A percentile compares a stretch with the other conserved stretches of the same genome.
These are phyloP conservation scores for Cordyceps militaris DNA, from an alignment of 2,329 filamentous ascomycete genomes.

Conservation along the genomic window DNA sequence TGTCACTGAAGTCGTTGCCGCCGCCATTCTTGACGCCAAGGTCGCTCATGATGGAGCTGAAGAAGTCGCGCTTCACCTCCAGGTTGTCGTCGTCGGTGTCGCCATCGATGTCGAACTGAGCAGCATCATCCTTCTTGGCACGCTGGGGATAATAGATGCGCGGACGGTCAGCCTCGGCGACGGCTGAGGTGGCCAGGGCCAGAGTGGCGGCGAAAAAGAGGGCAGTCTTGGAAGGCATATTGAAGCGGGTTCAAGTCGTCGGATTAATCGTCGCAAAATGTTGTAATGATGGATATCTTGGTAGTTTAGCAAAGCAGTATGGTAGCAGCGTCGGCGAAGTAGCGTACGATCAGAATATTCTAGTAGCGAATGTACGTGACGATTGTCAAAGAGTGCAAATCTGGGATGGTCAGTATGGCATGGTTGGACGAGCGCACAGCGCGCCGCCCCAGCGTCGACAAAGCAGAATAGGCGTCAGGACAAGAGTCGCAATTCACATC, in stretches of 20 bases:
- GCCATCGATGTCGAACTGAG: constrained; percentile 16
- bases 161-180: constrained; percentile 39
- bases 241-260: neutral
- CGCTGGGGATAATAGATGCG: constrained; percentile 52
- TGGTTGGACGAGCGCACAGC: neutral
- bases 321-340: neutral
- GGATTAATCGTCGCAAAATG: neutral
- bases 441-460: neutral
- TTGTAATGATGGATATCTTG: neutral
- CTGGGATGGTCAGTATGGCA: neutral
- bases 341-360: constrained; percentile 8
- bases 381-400: constrained; percentile 8
- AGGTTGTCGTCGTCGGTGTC: constrained; percentile 12
- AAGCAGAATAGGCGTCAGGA: neutral
- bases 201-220: constrained; percentile 38
- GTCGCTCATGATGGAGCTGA: neutral
- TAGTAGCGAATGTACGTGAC: constrained; percentile 13
- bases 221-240: constrained; percentile 9
- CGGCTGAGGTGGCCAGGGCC: constrained; percentile 40
- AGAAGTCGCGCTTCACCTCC: constrained; percentile 7
- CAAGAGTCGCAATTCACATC: neutral
- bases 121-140: constrained; percentile 40
- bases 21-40: neutral
- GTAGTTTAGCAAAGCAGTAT: neutral
- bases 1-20: neutral